Base-by-base conservation (phyloP, 768 basidiomycete species). In the Thelephora ganbajun region DNA sequence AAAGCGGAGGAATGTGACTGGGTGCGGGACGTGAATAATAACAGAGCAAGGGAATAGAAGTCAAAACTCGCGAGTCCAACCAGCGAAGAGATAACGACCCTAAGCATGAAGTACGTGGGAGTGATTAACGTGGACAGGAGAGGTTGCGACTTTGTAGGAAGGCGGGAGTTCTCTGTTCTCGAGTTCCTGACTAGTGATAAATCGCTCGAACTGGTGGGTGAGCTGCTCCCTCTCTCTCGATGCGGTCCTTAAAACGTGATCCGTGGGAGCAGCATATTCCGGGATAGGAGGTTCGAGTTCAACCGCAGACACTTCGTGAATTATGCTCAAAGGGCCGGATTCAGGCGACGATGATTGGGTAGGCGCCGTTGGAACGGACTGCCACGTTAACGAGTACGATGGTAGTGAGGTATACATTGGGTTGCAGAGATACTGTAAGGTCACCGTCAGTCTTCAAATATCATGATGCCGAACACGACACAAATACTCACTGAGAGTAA, bases 91-190 rank as follows among this genome's bases (percentile, higher is more conserved):
- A n/a, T n/a, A n/a, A n/a, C n/a, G n/a, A 9, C 26, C 9, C 26
- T 30, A 30, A 30, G 9, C 26, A 9, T 30, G 26, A 9, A 30
- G 26, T 30, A 30, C 5, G 9, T 30, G 5, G 9, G 26, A 9
- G 26, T 30, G 26, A 30, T 30, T 30, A 9, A 9, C 9, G 26
- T 30, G 26, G 9, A 9, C 9, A 9, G 41, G 41, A 9, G 26
- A n/a, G 19, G 33, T 16, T 14, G 11, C 49, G 12, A 51, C 59
- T 35, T 66, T 66, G 59, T 92, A 91, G n/a, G 77, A 68, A 3
- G 93, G 93, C 0, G 93, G 92, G 6, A 74, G 73, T 60, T 96
- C 91, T 6, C 92, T 92, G 13, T 70, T 68, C 56, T 84, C 81
- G 43, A 73, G 83, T 61, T 85, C 84, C 60, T 82, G 79, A 19